A percentile compares a stretch with the other conserved stretches of the same genome.
These are phyloP conservation scores for Haematococcus sp. DNA, from an alignment of 139 green algal species.

Conservation along the genomic window DNA sequence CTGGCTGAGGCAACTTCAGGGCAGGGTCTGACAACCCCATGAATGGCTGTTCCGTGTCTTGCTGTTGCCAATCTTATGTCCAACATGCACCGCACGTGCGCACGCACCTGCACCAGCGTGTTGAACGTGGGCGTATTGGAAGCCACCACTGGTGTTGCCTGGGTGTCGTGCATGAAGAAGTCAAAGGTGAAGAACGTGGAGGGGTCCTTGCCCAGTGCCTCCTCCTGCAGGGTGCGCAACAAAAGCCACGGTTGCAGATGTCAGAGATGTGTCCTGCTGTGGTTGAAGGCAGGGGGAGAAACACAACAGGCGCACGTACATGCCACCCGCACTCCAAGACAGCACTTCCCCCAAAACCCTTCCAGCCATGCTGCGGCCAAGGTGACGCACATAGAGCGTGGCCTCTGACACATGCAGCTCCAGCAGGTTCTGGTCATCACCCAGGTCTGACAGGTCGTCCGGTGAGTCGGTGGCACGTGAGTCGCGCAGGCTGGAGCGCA, in stretches of 20 bases:
- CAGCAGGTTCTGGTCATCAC: conserved; percentile 45
- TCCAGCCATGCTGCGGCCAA: not conserved
- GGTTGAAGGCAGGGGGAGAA: no score
- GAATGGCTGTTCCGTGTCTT: no score
- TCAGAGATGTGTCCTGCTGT: not conserved
- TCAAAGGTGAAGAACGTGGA: conserved; percentile 50
- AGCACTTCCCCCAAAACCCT: no score
- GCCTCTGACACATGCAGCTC: conserved; percentile 49
- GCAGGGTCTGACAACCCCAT: no score
- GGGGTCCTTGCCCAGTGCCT: conserved; percentile 43
- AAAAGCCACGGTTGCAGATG: no score
- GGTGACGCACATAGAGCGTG: conserved; percentile 29
- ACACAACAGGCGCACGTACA: no score
- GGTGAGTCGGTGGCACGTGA: conserved; percentile 27
- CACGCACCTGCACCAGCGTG: conserved; percentile 31
- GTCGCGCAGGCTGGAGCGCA: conserved; percentile 22
- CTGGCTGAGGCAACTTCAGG: no score
- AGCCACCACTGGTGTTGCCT: conserved; percentile 43
- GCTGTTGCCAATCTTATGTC: no score
- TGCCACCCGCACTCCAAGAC: no score
- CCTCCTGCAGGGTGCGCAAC: conserved; percentile 29
- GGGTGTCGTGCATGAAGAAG: conserved; percentile 59
- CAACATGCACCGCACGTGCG: no score
- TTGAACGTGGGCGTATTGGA: conserved; percentile 41
- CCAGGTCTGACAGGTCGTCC: conserved; percentile 45